Evolutionary conservation across 2,329 filamentous ascomycete species (phyloP).

Genomic region (Fusarium paranaense): DNA sequence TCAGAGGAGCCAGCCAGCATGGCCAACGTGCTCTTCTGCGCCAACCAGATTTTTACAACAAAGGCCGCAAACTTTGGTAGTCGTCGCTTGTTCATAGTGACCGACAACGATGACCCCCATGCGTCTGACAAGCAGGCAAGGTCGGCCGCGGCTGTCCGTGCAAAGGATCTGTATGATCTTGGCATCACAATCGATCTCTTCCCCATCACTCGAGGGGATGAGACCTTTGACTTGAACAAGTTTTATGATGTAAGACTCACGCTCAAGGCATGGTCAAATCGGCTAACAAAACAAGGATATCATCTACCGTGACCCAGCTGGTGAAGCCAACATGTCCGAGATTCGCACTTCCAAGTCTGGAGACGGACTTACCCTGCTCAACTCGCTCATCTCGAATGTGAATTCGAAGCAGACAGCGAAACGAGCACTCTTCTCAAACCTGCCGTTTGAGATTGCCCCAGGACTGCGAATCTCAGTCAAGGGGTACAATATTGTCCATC

Average conservation of each 20-base stretch:
- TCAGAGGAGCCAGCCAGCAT: slow-evolving; percentile 79
- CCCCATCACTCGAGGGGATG: slow-evolving; percentile 79
- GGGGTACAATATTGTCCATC: slow-evolving; percentile 89
- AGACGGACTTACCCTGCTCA: slow-evolving; percentile 82
- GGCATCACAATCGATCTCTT: slow-evolving; percentile 94
- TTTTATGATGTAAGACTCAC: slow-evolving; percentile 83
- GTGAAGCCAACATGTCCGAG: slow-evolving; percentile 69
- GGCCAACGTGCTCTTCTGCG: slow-evolving; percentile 92
- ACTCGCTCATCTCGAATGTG: slow-evolving; percentile 85
- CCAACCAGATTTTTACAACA: slow-evolving; percentile 95
- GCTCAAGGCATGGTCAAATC: background rate
- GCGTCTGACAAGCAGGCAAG: slow-evolving; percentile 76
- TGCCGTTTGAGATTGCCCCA: slow-evolving; percentile 90
- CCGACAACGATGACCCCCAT: slow-evolving; percentile 92
- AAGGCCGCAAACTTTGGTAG: slow-evolving; percentile 96
- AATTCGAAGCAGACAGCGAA: slow-evolving; percentile 91
- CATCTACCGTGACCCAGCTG: slow-evolving; percentile 81
- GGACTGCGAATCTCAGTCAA: slow-evolving; percentile 89
- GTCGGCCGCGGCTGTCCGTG: slow-evolving; percentile 83
- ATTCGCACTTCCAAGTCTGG: slow-evolving; percentile 74
- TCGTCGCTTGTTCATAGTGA: slow-evolving; percentile 92
- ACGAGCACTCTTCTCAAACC: slow-evolving; percentile 84
- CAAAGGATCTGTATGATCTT: slow-evolving; percentile 94
- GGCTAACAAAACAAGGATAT: slow-evolving; percentile 73
- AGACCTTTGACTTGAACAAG: slow-evolving; percentile 81